These are phyloP conservation scores for Didymella arachidicola DNA, from an alignment of 2,329 filamentous ascomycete species.

Conservation along the genomic window DNA sequence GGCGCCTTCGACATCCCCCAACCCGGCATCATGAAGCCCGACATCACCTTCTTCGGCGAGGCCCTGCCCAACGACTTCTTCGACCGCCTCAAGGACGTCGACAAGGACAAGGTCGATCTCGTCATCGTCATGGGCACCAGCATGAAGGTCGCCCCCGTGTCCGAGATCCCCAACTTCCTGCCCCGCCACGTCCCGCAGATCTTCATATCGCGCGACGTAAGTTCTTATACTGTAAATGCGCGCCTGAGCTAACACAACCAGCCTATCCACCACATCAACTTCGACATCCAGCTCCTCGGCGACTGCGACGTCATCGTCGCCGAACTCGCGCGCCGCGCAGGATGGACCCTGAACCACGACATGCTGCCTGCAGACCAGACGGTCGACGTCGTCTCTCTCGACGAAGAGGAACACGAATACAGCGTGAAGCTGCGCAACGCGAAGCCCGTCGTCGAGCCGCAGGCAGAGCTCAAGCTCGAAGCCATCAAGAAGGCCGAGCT, in stretches of 20 bases:
- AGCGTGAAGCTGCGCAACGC: conserved; percentile 37
- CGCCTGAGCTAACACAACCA: conserved; percentile 37
- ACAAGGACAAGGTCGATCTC: conserved; percentile 81
- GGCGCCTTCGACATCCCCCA: conserved; percentile 71
- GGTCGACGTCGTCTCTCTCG: conserved; percentile 60
- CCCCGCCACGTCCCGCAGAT: conserved; percentile 85
- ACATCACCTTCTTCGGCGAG: conserved; percentile 98
- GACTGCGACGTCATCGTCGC: conserved; percentile 91
- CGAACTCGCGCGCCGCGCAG: conserved; percentile 81
- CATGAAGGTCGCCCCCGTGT: conserved; percentile 93
- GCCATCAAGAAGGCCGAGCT: background rate
- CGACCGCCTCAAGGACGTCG: conserved; percentile 78
- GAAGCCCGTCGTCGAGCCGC: conserved; percentile 26
- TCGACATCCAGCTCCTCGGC: conserved; percentile 95
- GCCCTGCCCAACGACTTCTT: conserved; percentile 85
- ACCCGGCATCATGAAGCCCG: conserved; percentile 88
- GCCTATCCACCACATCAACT: conserved; percentile 87
- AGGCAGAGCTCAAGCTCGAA: conserved; percentile 17
- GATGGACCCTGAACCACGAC: conserved; percentile 81
- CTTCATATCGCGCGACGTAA: conserved; percentile 80
- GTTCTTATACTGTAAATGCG: conserved; percentile 23
- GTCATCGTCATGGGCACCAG: conserved; percentile 96
- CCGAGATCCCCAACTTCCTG: conserved; percentile 84
- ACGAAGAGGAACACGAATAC: conserved; percentile 42
- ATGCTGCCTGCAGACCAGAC: conserved; percentile 77